These are phyloP conservation scores for Paraurostyla sp. DNA, from an alignment of 73 alveolate species.

Conservation along the genomic window DNA sequence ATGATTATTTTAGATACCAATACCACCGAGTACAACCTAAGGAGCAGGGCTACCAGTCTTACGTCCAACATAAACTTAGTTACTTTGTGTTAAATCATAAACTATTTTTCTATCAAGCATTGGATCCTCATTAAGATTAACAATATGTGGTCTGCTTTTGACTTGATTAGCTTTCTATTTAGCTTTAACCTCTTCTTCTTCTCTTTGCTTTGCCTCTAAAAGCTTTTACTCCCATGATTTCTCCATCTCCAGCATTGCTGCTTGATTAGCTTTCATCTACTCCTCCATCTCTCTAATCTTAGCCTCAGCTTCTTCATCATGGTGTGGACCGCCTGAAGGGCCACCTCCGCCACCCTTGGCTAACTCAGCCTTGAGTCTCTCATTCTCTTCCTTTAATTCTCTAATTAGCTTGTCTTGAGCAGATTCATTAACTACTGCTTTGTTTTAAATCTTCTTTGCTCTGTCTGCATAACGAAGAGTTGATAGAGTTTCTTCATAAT, in stretches of 20 bases:
- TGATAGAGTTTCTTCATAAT: constrained; percentile 98
- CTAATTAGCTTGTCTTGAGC: constrained; percentile 94
- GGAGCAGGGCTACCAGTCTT: constrained; percentile 53
- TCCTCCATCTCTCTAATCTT: constrained; percentile 81
- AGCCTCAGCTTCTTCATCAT: constrained; percentile 68
- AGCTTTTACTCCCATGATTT: constrained; percentile 84
- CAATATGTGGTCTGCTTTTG: constrained; percentile 81
- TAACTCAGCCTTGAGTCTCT: constrained; percentile 84
- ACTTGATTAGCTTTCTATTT: constrained; percentile 57
- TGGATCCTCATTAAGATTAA: constrained; percentile 95
- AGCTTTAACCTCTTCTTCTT: constrained; percentile 76
- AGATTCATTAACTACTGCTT: constrained; percentile 84
- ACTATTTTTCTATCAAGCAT: constrained; percentile 73
- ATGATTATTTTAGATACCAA: constrained; percentile 85
- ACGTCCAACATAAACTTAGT: constrained; percentile 65
- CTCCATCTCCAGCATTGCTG: constrained; percentile 85
- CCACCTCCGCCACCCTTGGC: constrained; percentile 80
- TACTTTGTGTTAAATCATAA: constrained; percentile 70
- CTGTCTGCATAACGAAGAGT: constrained; percentile 99
- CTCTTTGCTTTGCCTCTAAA: constrained; percentile 74
- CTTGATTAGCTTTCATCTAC: constrained; percentile 76
- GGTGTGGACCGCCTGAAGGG: constrained; percentile 53
- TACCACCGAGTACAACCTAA: constrained; percentile 79
- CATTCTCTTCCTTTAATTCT: constrained; percentile 96
- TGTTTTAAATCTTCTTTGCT: constrained; percentile 93